These are phyloP conservation scores for Ophiocordyceps camponoti-rufipedis DNA, from an alignment of 2,329 filamentous ascomycete genomes.

Conservation along the genomic window DNA sequence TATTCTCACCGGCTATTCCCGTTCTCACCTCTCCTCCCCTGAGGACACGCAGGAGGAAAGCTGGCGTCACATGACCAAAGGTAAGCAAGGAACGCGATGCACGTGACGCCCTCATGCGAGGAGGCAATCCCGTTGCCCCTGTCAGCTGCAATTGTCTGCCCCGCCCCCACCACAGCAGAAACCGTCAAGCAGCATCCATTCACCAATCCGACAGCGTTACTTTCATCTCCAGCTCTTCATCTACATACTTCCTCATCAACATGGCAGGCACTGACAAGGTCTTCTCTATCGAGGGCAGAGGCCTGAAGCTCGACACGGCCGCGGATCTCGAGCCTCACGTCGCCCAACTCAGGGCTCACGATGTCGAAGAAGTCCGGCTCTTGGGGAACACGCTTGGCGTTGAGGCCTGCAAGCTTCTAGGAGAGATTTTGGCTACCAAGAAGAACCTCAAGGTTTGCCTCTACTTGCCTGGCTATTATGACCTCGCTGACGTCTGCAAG, in stretches of 20 bases:
- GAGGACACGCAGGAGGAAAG: too few species aligned
- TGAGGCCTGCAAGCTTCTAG: conserved; percentile 69
- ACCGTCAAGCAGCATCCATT: neutral
- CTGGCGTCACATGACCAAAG: too few species aligned
- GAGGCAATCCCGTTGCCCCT: neutral
- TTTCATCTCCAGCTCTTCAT: neutral
- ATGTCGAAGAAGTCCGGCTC: conserved; percentile 72
- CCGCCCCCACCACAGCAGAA: conserved; percentile 11
- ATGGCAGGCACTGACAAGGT: conserved; percentile 32
- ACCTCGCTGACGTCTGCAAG: conserved; percentile 14
- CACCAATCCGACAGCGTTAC: too few species aligned
- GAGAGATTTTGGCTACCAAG: conserved; percentile 68
- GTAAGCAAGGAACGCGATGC: too few species aligned
- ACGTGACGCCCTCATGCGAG: too few species aligned
- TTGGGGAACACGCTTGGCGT: conserved; percentile 87
- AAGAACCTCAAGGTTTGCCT: conserved; percentile 53
- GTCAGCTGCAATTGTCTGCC: conserved; percentile 5
- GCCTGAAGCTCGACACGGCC: conserved; percentile 79
- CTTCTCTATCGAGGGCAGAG: conserved; percentile 84
- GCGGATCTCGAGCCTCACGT: conserved; percentile 77
- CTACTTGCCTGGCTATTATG: neutral
- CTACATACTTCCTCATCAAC: conserved; percentile 3
- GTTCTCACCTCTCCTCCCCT: too few species aligned
- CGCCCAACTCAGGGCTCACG: conserved; percentile 49
- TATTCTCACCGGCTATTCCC: too few species aligned